A percentile compares a stretch with the other conserved stretches of the same genome.
These are phyloP conservation scores for Collybia mongolica DNA, from an alignment of 768 basidiomycete genomes.

Conservation along the genomic window DNA sequence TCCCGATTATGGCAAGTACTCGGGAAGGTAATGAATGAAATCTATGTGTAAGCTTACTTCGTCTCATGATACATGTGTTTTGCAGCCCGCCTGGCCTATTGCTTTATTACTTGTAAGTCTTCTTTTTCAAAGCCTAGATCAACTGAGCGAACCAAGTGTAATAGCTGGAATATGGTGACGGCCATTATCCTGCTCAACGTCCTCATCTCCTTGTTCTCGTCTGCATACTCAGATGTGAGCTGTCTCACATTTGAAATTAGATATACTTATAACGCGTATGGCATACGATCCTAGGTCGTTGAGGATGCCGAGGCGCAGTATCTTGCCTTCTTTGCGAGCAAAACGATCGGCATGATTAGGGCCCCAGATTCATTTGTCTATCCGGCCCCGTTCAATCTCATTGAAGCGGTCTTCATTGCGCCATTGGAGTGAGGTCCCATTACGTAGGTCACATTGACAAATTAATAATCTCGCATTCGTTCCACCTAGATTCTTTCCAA, in stretches of 20 bases:
- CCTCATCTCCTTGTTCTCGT: conserved; percentile 92
- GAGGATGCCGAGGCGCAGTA: conserved; percentile 89
- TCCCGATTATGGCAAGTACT: conserved; percentile 64
- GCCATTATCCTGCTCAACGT: conserved; percentile 88
- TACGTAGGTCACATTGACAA: background rate
- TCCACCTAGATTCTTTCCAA: conserved; percentile 36
- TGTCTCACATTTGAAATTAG: background rate
- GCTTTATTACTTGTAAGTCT: conserved; percentile 75
- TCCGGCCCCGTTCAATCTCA: conserved; percentile 89
- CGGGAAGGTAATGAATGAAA: conserved; percentile 35
- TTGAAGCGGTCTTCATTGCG: conserved; percentile 77
- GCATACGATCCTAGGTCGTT: conserved; percentile 49
- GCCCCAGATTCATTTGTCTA: conserved; percentile 87
- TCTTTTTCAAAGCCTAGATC: no score
- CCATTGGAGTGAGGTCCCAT: conserved; percentile 74
- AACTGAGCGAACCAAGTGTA: background rate
- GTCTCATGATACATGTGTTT: conserved; percentile 1
- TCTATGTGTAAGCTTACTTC: background rate
- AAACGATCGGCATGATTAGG: conserved; percentile 82
- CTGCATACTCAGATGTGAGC: conserved; percentile 84
- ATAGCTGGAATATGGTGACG: conserved; percentile 80
- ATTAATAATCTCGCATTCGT: no score
- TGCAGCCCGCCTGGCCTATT: conserved; percentile 55
- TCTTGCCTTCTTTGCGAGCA: conserved; percentile 85
- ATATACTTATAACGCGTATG: background rate